phyloP scores from a whole-genome alignment of 2,329 filamentous ascomycete species.

The Rhynchosporium graminicola region DNA sequence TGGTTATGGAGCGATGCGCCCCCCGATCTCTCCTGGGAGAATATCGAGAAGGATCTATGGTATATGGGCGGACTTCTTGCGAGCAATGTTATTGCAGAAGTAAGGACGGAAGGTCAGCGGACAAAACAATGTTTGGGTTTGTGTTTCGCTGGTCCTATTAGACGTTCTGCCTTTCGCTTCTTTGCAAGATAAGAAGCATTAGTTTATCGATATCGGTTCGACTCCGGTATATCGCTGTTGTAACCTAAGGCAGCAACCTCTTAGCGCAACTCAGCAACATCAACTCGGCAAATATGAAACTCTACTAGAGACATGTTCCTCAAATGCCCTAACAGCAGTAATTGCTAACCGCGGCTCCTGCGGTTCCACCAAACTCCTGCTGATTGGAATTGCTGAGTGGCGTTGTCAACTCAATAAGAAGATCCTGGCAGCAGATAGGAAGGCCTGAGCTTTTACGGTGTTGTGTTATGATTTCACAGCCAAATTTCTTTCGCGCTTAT shows the following conservation, averaged over 20 bases:
- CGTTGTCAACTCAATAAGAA: not conserved
- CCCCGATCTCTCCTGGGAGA: no score
- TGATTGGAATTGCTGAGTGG: not conserved
- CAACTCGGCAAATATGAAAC: not conserved
- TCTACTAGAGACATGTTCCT: not conserved
- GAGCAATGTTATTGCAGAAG: not conserved
- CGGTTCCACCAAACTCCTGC: not conserved
- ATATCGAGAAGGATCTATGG: not conserved
- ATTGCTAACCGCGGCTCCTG: not conserved
- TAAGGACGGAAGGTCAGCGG: no score
- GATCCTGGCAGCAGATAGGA: not conserved
- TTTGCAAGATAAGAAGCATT: not conserved
- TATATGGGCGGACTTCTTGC: not conserved
- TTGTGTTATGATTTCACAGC: not conserved
- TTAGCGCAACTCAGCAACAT: not conserved
- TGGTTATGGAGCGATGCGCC: no score
- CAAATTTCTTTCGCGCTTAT: not conserved
- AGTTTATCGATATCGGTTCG: conserved; percentile 7
- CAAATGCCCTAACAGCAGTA: not conserved
- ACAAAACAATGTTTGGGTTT: not conserved
- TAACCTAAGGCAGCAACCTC: not conserved
- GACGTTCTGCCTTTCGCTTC: not conserved
- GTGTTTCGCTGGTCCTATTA: not conserved
- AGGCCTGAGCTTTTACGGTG: not conserved
- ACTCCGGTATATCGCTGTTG: not conserved